phyloP scores from a whole-genome alignment of 1,139 yeast species.

The Geotrichum phurueaensis region DNA sequence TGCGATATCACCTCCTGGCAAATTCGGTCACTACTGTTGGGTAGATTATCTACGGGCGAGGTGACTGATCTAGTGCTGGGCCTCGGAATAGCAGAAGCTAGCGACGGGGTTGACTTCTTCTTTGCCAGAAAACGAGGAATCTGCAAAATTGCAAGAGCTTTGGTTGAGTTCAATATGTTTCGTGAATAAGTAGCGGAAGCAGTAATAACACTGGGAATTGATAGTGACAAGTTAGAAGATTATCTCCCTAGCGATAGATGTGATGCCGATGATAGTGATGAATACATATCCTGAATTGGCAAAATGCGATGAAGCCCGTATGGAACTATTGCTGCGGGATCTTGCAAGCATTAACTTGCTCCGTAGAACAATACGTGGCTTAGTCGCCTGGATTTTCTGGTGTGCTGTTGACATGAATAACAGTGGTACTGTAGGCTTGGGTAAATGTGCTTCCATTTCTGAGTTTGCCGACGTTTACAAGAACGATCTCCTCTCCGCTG shows the following conservation, averaged over 20 bases:
- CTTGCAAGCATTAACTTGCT: neutral
- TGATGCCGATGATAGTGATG: neutral
- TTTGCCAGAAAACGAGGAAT: neutral
- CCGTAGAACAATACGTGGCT: slow-evolving; percentile 11
- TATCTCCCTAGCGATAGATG: neutral
- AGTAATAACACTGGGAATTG: slow-evolving; percentile 1
- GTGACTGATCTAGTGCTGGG: slow-evolving; percentile 2
- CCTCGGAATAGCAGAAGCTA: slow-evolving; percentile 7
- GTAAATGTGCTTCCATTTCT: too few relatives aligned
- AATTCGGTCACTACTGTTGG: slow-evolving; percentile 18
- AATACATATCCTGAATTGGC: neutral
- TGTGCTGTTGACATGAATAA: slow-evolving; percentile 15
- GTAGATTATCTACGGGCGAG: neutral
- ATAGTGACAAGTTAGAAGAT: slow-evolving; percentile 6
- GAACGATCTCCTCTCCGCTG: too few relatives aligned
- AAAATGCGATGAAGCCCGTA: slow-evolving; percentile 5
- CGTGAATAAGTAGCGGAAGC: slow-evolving; percentile 1
- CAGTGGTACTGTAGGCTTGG: slow-evolving; percentile 6
- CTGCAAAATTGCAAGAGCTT: neutral
- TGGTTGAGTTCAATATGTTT: slow-evolving; percentile 5
- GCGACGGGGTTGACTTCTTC: slow-evolving; percentile 2
- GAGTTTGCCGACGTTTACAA: too few relatives aligned
- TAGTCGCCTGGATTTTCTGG: slow-evolving; percentile 14
- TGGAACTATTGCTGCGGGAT: slow-evolving; percentile 9
- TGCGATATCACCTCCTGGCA: slow-evolving; percentile 27